Evolutionary conservation across 1,284 basidiomycete genomes (phyloP).

Genomic region (Ceraceosorus bombacis): DNA sequence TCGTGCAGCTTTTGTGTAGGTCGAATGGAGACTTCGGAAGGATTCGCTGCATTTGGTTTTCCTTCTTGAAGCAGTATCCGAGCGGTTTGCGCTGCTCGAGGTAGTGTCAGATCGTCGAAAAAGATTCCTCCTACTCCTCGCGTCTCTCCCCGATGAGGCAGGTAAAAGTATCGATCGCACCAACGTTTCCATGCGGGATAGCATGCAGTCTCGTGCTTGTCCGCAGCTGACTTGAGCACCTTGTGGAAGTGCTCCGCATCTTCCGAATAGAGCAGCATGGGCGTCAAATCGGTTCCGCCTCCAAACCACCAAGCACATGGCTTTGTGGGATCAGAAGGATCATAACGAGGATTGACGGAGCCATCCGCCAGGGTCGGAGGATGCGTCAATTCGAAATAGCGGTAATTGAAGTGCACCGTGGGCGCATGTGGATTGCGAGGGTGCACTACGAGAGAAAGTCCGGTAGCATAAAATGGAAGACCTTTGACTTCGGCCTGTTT

Average conservation of each 20-base stretch:
- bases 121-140: conserved; percentile 92
- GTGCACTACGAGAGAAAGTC: conserved; percentile 85
- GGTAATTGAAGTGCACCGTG: conserved; percentile 93
- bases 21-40: background rate
- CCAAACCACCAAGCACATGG: conserved; percentile 96
- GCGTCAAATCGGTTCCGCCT: conserved; percentile 91
- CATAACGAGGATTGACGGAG: conserved; percentile 41
- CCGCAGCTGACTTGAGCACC: conserved; percentile 69
- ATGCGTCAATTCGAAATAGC: conserved; percentile 73
- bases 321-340: conserved; percentile 47
- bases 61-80: background rate
- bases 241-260: conserved; percentile 82
- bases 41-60: background rate
- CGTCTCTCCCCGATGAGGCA: conserved; percentile 81
- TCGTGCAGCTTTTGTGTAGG: conserved; percentile 22
- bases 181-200: conserved; percentile 82
- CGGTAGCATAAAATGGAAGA: conserved; percentile 88
- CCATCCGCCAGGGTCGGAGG: conserved; percentile 44
- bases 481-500: conserved; percentile 59
- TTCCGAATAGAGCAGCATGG: conserved; percentile 79
- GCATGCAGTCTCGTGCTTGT: conserved; percentile 62
- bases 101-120: conserved; percentile 60
- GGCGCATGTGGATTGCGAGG: conserved; percentile 69
- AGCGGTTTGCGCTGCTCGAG: conserved; percentile 4
- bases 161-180: conserved; percentile 96